Base-by-base conservation (phyloP, 805 yeast species). In the Clavispora fructus region DNA sequence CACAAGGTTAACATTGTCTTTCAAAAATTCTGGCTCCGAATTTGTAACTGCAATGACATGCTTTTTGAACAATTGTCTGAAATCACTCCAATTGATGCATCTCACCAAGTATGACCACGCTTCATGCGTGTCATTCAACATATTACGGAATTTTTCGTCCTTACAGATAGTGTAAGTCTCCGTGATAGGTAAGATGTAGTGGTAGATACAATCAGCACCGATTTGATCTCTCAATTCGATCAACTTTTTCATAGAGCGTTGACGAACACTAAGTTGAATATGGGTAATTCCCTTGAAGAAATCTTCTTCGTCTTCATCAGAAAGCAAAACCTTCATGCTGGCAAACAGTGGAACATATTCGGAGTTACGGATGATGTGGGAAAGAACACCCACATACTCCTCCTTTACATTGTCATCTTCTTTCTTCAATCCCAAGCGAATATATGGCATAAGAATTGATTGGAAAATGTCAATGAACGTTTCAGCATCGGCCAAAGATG, bases 191-290 rank as follows among this genome's bases (percentile, higher is more conserved):
- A 94, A 66, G 38, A 94, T 58, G 60, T 85, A 90, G 58, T 87
- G 94, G 0, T 95, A 76, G 44, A 92, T 79, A 54, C 81, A 83
- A 32, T 69, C 66, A 25, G 78, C 78, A 0, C 78, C 63, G 7
- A 91, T 63, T 7, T 69, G 52, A 17, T 62, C 47, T 6, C 80
- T 76, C 38, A 74, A 56, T 6, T 73, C 80, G 10, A 75, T 74
- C 27, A 91, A 65, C 48, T 86, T 75, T 56, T 80, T 77, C 19
- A 92, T 74, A 0, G 98, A 96, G 56, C 90, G 77, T 62, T 86
- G 90, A 56, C 97, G 84, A 67, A 95, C 80, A 58, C 85, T 89
- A 9, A 85, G 57, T 67, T 92, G 99, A 32, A 92, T 82, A 62
- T 92, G 97, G 49, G 75, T 77, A 41, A 94, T 74, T 56, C 90